A percentile compares a stretch with the other conserved stretches of the same genome.
Evolutionary conservation across 148 eudicot genomes (phyloP).

Genomic region (Dysphania ambrosioides): DNA sequence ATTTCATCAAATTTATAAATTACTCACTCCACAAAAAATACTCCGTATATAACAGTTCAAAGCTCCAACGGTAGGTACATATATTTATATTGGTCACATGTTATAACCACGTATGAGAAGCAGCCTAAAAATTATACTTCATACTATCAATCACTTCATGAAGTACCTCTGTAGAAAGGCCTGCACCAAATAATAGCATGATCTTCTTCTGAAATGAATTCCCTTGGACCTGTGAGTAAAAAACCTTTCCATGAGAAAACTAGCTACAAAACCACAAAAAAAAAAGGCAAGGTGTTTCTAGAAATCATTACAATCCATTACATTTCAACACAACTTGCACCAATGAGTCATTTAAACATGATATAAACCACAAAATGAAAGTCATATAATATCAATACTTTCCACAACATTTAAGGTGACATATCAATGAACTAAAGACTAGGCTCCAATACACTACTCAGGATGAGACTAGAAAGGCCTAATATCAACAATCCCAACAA

Average conservation of each 20-base stretch:
- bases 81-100: background rate
- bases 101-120: background rate
- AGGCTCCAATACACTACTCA: slow-evolving; percentile 1
- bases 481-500: background rate
- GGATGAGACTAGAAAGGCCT: background rate
- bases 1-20: background rate
- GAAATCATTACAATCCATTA: background rate
- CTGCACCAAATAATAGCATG: slow-evolving; percentile 72
- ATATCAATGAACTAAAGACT: background rate
- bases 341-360: background rate
- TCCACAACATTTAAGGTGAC: background rate
- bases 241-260: slow-evolving; percentile 1
- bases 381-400: background rate
- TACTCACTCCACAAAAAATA: no score
- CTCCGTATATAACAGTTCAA: background rate
- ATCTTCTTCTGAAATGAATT: slow-evolving; percentile 97
- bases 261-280: background rate
- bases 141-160: slow-evolving; percentile 11
- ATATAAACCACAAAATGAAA: background rate
- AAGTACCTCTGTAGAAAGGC: slow-evolving; percentile 67
- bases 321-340: background rate
- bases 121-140: no score
- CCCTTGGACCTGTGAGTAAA: slow-evolving; percentile 67
- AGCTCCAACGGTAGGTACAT: background rate
- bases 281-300: background rate